Percentiles rank a stretch among this genome's conserved stretches.
Evolutionary conservation across 2,329 filamentous ascomycete species (phyloP).

Genomic region (Hypoxylon sp.): DNA sequence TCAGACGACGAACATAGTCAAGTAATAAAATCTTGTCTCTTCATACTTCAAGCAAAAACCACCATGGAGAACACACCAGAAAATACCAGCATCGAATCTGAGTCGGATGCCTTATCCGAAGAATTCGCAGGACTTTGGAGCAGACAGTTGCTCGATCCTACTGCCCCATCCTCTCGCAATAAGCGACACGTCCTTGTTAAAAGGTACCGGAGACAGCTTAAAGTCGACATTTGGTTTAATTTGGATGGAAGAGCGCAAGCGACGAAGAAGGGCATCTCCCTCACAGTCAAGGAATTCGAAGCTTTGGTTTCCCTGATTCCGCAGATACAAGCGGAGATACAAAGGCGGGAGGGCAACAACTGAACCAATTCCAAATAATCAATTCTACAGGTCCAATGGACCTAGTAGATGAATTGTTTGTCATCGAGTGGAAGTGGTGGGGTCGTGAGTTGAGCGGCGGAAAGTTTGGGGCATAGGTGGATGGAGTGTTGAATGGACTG

Average conservation of each 20-base stretch:
- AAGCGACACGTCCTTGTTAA: conserved; percentile 1
- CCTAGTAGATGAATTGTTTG: not conserved
- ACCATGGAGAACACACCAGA: not conserved
- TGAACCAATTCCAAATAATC: not conserved
- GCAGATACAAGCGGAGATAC: not conserved
- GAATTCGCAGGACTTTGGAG: not conserved
- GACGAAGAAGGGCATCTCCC: not conserved
- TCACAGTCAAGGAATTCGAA: conserved; percentile 9
- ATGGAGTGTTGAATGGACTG: not conserved
- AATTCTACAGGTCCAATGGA: not conserved
- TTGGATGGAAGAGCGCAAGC: not conserved
- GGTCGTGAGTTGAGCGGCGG: not conserved
- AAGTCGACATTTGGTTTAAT: conserved; percentile 5
- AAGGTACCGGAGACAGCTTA: not conserved
- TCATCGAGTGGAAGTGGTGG: not conserved
- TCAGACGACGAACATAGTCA: not conserved
- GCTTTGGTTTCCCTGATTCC: conserved; percentile 3
- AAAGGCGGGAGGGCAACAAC: not conserved
- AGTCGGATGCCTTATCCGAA: not conserved
- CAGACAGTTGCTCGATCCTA: not conserved
- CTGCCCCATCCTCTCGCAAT: not conserved
- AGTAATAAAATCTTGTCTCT: not conserved
- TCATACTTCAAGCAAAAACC: not conserved
- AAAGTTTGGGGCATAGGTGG: no score
- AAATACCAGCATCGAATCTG: not conserved